phyloP scores from a whole-genome alignment of 129 eudicot species.

The Logfia minima region DNA sequence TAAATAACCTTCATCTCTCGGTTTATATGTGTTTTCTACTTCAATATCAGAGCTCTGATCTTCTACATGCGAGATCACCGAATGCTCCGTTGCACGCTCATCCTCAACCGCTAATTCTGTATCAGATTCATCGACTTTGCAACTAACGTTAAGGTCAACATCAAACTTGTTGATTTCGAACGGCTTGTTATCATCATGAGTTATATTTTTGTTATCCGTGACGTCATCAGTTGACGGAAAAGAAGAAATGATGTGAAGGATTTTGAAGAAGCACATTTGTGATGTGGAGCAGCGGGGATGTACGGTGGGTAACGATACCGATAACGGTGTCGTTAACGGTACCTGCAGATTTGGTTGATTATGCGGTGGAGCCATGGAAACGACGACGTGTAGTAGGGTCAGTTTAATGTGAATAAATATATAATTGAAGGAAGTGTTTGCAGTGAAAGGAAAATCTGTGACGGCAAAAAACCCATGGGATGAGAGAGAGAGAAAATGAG shows the following conservation, averaged over 20 bases:
- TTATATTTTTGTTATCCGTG: constrained; percentile 7
- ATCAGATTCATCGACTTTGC: constrained; percentile 17
- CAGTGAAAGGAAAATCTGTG: constrained; percentile 31
- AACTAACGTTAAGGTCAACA: constrained; percentile 33
- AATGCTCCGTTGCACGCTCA: constrained; percentile 32
- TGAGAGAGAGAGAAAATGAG: constrained; percentile 21
- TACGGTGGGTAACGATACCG: constrained; percentile 4
- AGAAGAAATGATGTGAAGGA: constrained; percentile 43
- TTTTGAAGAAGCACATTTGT: constrained; percentile 48
- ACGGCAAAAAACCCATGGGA: constrained; percentile 24
- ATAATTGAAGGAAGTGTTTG: constrained; percentile 17
- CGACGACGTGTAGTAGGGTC: constrained; percentile 32
- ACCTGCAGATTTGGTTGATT: constrained; percentile 15
- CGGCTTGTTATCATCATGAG: neutral
- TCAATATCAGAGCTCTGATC: constrained; percentile 33
- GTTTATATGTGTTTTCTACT: constrained; percentile 18
- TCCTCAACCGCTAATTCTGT: constrained; percentile 27
- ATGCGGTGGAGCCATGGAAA: constrained; percentile 38
- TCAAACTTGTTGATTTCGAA: constrained; percentile 21
- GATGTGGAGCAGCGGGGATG: constrained; percentile 48
- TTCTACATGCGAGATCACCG: constrained; percentile 37
- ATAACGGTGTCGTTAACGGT: neutral
- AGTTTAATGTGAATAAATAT: constrained; percentile 19
- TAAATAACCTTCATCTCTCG: constrained; percentile 34
- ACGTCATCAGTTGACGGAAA: constrained; percentile 25